phyloP scores from a whole-genome alignment of 176 grass and related monocot species.

The Rhynchospora pubera region DNA sequence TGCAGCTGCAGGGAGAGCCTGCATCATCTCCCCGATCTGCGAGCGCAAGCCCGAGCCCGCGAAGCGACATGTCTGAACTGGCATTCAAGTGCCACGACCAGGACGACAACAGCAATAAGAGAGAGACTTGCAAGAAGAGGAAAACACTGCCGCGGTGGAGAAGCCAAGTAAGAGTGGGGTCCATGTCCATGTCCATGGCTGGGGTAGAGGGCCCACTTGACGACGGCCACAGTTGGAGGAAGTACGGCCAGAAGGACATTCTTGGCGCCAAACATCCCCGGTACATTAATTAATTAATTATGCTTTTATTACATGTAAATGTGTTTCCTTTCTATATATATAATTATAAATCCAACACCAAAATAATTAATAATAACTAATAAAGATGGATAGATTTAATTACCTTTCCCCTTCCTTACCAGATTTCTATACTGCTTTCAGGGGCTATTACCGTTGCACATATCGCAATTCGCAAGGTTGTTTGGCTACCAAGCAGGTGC shows the following conservation, averaged over 20 bases:
- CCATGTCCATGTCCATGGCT: neutral
- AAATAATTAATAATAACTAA: neutral
- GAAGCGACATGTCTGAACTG: constrained; percentile 39
- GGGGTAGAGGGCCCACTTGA: constrained; percentile 35
- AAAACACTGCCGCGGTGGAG: constrained; percentile 50
- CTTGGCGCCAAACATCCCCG: constrained; percentile 70
- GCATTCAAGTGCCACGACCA: constrained; percentile 24
- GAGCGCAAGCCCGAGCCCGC: constrained; percentile 35
- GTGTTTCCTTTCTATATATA: no score
- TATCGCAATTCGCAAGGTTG: constrained; percentile 71
- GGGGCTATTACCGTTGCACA: constrained; percentile 88
- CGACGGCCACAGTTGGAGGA: constrained; percentile 77
- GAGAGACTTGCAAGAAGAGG: constrained; percentile 23
- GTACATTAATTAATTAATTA: neutral
- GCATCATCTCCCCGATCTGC: neutral
- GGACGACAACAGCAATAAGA: constrained; percentile 29
- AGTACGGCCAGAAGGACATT: constrained; percentile 90
- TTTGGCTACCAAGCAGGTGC: constrained; percentile 73
- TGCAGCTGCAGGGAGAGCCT: constrained; percentile 12
- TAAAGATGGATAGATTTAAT: neutral
- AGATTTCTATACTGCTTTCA: constrained; percentile 2
- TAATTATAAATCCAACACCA: no score
- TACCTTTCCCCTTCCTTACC: neutral
- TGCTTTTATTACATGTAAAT: no score
- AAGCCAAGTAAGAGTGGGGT: constrained; percentile 41